Percentiles rank a stretch among this genome's conserved stretches.
phyloP scores from a whole-genome alignment of 306 rosid genomes.

The Lathyrus oleraceus region DNA sequence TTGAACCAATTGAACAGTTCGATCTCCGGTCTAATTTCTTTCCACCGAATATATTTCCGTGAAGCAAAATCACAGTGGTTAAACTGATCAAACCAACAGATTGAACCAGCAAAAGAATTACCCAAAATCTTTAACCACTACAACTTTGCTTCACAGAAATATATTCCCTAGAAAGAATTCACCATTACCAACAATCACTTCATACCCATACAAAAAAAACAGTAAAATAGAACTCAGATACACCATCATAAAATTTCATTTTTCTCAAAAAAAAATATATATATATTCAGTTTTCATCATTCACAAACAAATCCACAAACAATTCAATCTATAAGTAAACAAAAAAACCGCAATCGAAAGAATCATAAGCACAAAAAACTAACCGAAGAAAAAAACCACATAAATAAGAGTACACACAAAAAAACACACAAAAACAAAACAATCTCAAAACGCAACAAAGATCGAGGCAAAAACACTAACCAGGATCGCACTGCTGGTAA shows the following conservation, averaged over 20 bases:
- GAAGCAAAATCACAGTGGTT: too few species aligned
- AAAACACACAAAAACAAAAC: neutral
- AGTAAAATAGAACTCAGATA: neutral
- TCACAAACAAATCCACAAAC: too few species aligned
- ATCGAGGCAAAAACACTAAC: constrained; percentile 7
- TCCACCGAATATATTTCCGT: too few species aligned
- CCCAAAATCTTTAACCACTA: neutral
- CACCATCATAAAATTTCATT: neutral
- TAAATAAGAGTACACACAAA: neutral
- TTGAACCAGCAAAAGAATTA: neutral
- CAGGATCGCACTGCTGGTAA: constrained; percentile 21
- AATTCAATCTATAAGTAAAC: too few species aligned
- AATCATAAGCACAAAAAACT: too few species aligned
- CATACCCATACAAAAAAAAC: neutral
- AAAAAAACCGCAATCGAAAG: too few species aligned
- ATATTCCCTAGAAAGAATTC: neutral
- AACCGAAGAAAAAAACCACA: neutral
- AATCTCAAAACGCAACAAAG: neutral
- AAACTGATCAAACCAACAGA: neutral
- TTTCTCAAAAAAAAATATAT: neutral
- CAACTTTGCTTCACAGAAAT: neutral
- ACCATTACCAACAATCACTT: neutral
- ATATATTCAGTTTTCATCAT: too few species aligned
- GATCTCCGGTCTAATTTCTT: too few species aligned
- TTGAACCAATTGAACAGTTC: too few species aligned